Evolutionary conservation across 108 stramenopile species (phyloP), one percentile per base, ranked within the genome.

Genomic region (Skeletonema grethae): DNA sequence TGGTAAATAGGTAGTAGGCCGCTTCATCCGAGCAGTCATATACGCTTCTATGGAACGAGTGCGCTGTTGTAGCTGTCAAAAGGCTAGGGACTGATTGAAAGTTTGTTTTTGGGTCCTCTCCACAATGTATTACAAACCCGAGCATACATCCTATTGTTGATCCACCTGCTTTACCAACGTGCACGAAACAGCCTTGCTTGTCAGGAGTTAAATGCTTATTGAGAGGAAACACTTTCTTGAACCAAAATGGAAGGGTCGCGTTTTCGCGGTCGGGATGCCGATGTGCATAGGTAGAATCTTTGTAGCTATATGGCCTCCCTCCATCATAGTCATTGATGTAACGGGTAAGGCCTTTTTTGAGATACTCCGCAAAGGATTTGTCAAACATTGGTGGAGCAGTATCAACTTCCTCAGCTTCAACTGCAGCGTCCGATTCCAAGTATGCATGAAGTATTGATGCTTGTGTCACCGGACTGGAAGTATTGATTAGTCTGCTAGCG

Each of bases 131-230:
- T 22, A 65, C 61, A 16, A 79, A 79, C 29, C 77, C 77, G 0
- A 79, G 70, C 43, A 56, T 64, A 50, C 77, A 79, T 46, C 77
- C 71, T 53, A 53, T 46, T 12, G 77, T 70, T 0, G 77, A 79
- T 13, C 77, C 77, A 2, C 77, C 77, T 24, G 77, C 70, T 53
- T 79, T 79, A 0, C 77, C 77, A 6, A 79, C 77, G 28, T 79
- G 77, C 16, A 61, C 65, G 13, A 79, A 72, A 24, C 77, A 79
- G 22, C 36, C 50, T 16, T 79, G 70, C 53, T 67, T 72, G 45
- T 71, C 53, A 0, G 38, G 25, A 10, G 77, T 67, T 4, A 71
- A 60, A 8, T 62, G 34, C 5, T 46, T 29, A 25, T 71, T 67
- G 59, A 57, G 71, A 20, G 77, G 77, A 7, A 79, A 70, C 5